Percentiles rank a stretch among this genome's conserved stretches.
These are phyloP conservation scores for Phanerochaete carnosa DNA, from an alignment of 768 basidiomycete genomes.

Conservation along the genomic window DNA sequence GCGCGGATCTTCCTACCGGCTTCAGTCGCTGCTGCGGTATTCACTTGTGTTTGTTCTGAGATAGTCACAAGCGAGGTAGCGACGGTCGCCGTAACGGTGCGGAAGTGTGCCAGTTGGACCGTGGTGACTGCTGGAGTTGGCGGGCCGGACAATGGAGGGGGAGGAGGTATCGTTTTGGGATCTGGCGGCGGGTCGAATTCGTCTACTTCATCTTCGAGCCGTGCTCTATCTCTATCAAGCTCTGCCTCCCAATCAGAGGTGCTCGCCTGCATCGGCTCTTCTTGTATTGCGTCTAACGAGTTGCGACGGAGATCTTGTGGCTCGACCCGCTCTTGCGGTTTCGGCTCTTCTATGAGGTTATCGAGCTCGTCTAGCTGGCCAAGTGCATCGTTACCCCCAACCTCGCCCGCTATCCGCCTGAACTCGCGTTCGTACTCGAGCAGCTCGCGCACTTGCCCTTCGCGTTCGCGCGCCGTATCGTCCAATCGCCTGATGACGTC, in stretches of 20 bases:
- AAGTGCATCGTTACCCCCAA: conserved; percentile 73
- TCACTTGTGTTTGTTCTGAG: conserved; percentile 87
- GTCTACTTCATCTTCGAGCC: conserved; percentile 43
- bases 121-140: conserved; percentile 58
- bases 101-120: conserved; percentile 66
- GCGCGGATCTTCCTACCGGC: conserved; percentile 85
- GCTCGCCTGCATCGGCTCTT: conserved; percentile 26
- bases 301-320: conserved; percentile 1
- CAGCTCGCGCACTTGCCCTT: conserved; percentile 77
- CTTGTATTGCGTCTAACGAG: conserved; percentile 25
- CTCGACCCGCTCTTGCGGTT: conserved; percentile 7
- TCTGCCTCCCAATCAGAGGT: conserved; percentile 61
- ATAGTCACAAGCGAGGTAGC: conserved; percentile 72
- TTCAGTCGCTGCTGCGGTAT: conserved; percentile 80
- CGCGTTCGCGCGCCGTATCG: conserved; percentile 71
- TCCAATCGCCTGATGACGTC: conserved; percentile 77
- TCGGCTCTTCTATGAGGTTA: conserved; percentile 41
- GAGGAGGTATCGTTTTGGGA: conserved; percentile 50
- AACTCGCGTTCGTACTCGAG: conserved; percentile 79
- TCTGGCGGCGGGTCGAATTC: conserved; percentile 37
- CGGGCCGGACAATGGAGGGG: conserved; percentile 45
- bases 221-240: conserved; percentile 39
- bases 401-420: conserved; percentile 69
- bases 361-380: conserved; percentile 65
- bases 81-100: conserved; percentile 71